Base-by-base conservation (phyloP, 2,329 filamentous ascomycete species). In the Colletotrichum sidae region DNA sequence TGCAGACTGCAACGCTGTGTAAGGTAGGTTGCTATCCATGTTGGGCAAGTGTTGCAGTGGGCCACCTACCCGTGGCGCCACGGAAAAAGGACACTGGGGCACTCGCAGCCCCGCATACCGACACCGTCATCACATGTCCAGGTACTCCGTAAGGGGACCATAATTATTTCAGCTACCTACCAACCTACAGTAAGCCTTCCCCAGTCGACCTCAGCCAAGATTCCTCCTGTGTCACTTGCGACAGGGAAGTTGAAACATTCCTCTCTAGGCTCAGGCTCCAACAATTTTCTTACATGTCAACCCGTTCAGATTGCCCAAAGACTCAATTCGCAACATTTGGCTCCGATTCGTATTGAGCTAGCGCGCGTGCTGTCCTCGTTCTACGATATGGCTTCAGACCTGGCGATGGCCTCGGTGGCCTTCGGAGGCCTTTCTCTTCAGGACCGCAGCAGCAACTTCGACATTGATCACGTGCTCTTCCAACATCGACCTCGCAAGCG, bases 391-490 rank as follows among this genome's bases (percentile, higher is more conserved):
- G 58, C 57, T 37, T 46, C 57, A 38, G 54, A 69, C 33, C 44
- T 69, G 61, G 67, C 55, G 6, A 47, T 53, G 46, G 65, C 65
- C 57, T 25, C 25, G 25, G 4, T 5, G 25, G 25, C 25, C 47
- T 68, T 45, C 61, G 47, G 25, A 53, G 57, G 25, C 15, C 65
- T 69, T 34, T 62, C 55, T 55, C 57, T 69, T 25, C 51, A 55
- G 11, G 49, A 68, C n/a, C 25, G 8, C 9, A 39, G 8, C 9
- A 39, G 34, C 41, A 17, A 45, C 13, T 49, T 58, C 4, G 46
- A 60, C 34, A 87, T 91, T 68, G 89, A 91, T 73, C 80, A 85
- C 65, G 80, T 91, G 59, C 81, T 90, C 60, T 83, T 86, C 69
- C 72, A 79, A 69, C 74, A 76, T 65, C 67, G 78, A 50, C 77